Base-by-base conservation (phyloP, 495 filamentous ascomycete genomes). In the Penicillium waksmanii region DNA sequence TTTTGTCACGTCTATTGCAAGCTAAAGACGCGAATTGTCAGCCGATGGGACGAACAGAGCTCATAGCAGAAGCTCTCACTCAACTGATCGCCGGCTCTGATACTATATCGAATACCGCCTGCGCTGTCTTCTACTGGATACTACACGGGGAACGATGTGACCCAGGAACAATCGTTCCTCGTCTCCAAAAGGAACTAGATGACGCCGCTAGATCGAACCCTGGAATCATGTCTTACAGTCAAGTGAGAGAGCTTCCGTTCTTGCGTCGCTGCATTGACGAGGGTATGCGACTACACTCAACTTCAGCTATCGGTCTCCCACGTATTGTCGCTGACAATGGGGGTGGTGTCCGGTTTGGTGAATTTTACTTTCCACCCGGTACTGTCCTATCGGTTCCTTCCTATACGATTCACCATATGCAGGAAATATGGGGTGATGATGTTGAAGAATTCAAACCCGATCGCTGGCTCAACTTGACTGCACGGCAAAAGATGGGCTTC, bases 41-140 rank as follows among this genome's bases (percentile, higher is more conserved):
- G 18, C 84, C 82, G 4, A 79, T 94, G 15, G 82, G 86, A 0
- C 80, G 87, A 5, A 76, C 84, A 58, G 90, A 94, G 62, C 80
- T 93, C 40, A 90, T 87, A 3, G 89, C 89, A 15, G 90, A 94
- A 68, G 90, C 90, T 0, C 74, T 93, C 4, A 93, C 90, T 0
- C 89, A 92, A 67, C 79, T 94, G 17, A 93, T 94, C 59, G 90
- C 90, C 4, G 90, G 90, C 15, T 87, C 83, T 34, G 90, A 93
- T 69, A 94, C 90, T 0, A 92, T 89, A 0, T 86, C 82, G 56
- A 94, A 93, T 70, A 89, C 90, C 0, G 85, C 84, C 13, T 93
- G 90, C 69, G 89, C 89, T 0, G 77, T 92, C 17, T 80, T 94
- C 13, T 93, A 82, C 74, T 85, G 89, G 76, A 84, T 80, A n/a